These are phyloP conservation scores for Nannochloropsis oceanica DNA, from an alignment of 108 stramenopile species.

Conservation along the genomic window DNA sequence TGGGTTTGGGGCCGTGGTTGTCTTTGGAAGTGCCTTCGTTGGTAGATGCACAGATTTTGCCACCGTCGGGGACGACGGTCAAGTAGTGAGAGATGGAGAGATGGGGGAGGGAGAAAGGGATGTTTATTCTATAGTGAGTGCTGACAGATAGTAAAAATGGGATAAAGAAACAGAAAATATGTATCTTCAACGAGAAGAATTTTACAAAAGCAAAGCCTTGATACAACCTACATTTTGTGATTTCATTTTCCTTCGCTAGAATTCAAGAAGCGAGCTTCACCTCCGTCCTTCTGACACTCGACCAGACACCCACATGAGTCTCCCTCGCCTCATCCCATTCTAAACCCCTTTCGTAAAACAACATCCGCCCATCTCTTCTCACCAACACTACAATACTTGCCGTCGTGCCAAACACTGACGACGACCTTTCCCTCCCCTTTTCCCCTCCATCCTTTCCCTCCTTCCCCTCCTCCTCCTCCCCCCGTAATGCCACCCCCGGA, in stretches of 20 bases:
- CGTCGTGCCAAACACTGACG: neutral
- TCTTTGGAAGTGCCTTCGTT: conserved; percentile 1
- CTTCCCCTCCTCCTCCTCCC: neutral
- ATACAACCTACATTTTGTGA: no score
- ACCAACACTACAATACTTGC: neutral
- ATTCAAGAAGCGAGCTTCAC: neutral
- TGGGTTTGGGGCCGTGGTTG: conserved; percentile 9
- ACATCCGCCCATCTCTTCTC: neutral
- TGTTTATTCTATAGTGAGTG: neutral
- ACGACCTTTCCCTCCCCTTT: neutral
- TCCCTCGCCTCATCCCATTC: neutral
- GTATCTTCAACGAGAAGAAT: no score
- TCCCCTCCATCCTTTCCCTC: neutral
- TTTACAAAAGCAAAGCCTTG: no score
- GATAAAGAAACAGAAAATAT: no score
- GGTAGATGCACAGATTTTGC: neutral
- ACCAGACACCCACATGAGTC: neutral
- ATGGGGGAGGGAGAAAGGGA: neutral
- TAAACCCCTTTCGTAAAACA: neutral
- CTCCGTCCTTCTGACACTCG: neutral
- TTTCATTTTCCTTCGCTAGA: neutral
- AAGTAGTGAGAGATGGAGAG: neutral
- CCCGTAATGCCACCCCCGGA: neutral
- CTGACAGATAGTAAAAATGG: no score
- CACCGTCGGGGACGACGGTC: neutral